Conservation (phyloP, 129 eudicot genomes). For the Saposhnikovia divaricata region DNA sequence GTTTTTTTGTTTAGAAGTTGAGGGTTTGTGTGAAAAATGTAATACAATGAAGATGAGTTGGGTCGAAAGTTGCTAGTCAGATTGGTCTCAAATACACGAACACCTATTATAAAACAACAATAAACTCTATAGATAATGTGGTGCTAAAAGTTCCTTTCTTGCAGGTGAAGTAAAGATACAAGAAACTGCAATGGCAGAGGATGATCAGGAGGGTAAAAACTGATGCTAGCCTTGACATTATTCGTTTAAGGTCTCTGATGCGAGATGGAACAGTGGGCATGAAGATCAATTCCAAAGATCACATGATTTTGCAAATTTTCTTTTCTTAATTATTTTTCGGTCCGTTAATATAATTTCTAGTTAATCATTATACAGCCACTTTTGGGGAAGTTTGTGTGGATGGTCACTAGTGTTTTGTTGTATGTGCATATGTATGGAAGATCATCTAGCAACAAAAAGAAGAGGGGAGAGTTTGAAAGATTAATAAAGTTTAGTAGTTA, state of each 20-base stretch:
- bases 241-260: neutral
- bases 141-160: neutral
- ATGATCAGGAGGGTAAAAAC: constrained; percentile 40
- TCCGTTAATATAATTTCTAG: neutral
- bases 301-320: constrained; percentile 7
- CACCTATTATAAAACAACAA: neutral
- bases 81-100: neutral
- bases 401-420: neutral
- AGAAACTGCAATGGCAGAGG: constrained; percentile 43
- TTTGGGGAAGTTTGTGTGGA: neutral
- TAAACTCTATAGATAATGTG: neutral
- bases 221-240: constrained; percentile 11
- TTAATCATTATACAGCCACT: constrained; percentile 2
- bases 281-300: constrained; percentile 1
- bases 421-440: constrained; percentile 3
- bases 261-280: neutral
- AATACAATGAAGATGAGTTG: neutral
- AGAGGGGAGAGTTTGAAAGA: neutral
- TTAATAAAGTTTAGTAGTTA: neutral
- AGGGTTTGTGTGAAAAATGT: neutral
- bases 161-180: constrained; percentile 43
- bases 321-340: neutral
- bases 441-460: neutral
- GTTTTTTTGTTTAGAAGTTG: neutral
- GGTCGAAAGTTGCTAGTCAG: neutral